These are phyloP conservation scores for Aquanectria penicillioides DNA, from an alignment of 2,329 filamentous ascomycete species.

Conservation along the genomic window DNA sequence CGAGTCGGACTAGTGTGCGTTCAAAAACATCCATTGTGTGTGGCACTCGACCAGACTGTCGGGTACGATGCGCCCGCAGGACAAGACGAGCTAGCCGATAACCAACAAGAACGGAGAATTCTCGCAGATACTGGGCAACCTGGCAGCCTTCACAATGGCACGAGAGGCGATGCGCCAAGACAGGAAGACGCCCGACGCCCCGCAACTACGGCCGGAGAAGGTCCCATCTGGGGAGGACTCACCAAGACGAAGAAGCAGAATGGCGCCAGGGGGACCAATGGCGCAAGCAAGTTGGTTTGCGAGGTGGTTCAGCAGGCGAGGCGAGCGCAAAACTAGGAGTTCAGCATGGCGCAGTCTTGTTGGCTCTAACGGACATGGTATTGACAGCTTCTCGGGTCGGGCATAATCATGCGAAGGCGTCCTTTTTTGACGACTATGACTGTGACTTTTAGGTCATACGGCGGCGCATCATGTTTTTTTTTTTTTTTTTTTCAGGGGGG, in stretches of 20 bases:
- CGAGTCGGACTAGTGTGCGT: too few relatives aligned
- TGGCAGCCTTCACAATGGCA: too few relatives aligned
- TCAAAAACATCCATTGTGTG: too few relatives aligned
- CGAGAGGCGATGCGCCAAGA: too few relatives aligned
- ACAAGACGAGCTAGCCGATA: not conserved
- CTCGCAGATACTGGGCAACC: too few relatives aligned
- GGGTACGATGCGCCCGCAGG: conserved; percentile 9
- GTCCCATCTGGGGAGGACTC: too few relatives aligned
- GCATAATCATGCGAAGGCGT: conserved; percentile 18
- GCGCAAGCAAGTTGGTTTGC: too few relatives aligned
- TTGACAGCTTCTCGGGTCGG: conserved; percentile 30
- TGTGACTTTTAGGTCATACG: conserved; percentile 27
- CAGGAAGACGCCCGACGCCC: too few relatives aligned
- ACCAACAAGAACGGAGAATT: too few relatives aligned
- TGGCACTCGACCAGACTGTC: not conserved
- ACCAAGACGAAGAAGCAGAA: not conserved
- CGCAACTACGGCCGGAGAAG: too few relatives aligned
- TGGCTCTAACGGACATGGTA: conserved; percentile 22
- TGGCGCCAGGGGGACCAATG: not conserved
- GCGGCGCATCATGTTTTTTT: conserved; percentile 23
- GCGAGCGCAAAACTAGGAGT: conserved; percentile 12
- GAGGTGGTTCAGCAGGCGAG: conserved; percentile 11
- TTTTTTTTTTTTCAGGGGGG: not conserved
- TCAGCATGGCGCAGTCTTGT: conserved; percentile 25
- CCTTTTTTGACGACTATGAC: conserved; percentile 18